Base-by-base conservation (phyloP, 495 filamentous ascomycete genomes). In the Neurospora sp. region DNA sequence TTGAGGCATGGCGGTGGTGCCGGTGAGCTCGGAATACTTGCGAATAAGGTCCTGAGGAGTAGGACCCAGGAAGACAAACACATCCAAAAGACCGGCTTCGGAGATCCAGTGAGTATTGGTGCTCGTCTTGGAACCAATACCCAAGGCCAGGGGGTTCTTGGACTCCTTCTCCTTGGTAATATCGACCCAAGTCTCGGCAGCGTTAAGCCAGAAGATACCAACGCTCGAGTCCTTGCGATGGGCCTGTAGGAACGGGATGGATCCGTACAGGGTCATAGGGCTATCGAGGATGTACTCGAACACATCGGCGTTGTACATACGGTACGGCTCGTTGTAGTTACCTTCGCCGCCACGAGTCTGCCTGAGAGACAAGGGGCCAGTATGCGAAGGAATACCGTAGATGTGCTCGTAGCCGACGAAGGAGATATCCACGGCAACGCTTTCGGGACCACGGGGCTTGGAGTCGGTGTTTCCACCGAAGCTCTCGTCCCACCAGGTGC, bases 151-250 rank as follows among this genome's bases (percentile, higher is more conserved):
- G 2, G 93, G 93, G 76, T 97, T 98, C 73, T 84, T 86, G 39
- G 89, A 86, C 39, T 87, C 85, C 76, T 91, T 93, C n/a, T 85
- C 80, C 82, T 98, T 98, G 77, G 91, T 88, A 74, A 99, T 91
- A 81, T 99, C 96, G 70, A 99, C 83, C 96, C 96, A 99, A 4
- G 94, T 98, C 82, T 99, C 96, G 4, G 96, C 96, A 53, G 93
- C 93, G 80, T 98, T 98, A 69, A 99, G 87, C 96, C 96, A 99
- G 82, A 99, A 97, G n/a, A 99, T 92, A 70, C 94, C 96, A 69
- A 98, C 94, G 9, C 94, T 96, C 1, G 95, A 98, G 77, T 91
- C 89, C 79, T 96, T 95, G 77, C 91, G 91, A 75, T 98, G 94
- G 20, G 96, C 96, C 81, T 98, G 95, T 94, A 99, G 97, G 75